phyloP scores from a whole-genome alignment of 2,329 filamentous ascomycete genomes.

The Penicillium sclerotigenum region DNA sequence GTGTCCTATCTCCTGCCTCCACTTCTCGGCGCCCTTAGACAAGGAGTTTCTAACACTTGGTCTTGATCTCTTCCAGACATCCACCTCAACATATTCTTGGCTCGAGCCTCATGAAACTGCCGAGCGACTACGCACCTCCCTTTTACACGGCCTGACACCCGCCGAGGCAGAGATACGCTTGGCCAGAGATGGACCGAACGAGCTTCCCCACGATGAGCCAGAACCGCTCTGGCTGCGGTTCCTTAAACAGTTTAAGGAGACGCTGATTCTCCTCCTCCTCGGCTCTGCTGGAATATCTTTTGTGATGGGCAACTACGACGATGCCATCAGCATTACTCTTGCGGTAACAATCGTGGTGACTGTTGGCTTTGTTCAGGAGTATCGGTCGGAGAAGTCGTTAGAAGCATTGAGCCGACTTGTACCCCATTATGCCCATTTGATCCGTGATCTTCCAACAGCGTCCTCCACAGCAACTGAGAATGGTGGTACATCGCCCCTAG shows the following conservation, averaged over 20 bases:
- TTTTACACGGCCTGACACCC: conserved; percentile 74
- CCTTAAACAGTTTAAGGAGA: conserved; percentile 93
- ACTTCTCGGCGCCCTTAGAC: not conserved
- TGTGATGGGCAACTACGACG: conserved; percentile 87
- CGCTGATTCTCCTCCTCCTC: conserved; percentile 86
- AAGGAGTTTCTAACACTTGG: conserved; percentile 13
- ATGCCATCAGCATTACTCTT: conserved; percentile 91
- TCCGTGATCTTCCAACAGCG: conserved; percentile 55
- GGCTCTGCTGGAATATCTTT: conserved; percentile 85
- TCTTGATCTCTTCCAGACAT: conserved; percentile 29
- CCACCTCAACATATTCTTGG: conserved; percentile 54
- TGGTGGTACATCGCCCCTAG: conserved; percentile 16
- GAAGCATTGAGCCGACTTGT: conserved; percentile 92
- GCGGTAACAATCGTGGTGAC: conserved; percentile 96
- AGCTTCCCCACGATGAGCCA: conserved; percentile 88
- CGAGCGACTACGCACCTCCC: conserved; percentile 73
- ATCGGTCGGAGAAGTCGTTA: conserved; percentile 93
- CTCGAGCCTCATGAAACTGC: conserved; percentile 78
- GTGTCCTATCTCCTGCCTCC: no score
- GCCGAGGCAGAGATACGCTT: conserved; percentile 77
- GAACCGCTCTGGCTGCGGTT: conserved; percentile 96
- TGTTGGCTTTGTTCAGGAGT: conserved; percentile 96
- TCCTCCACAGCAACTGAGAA: conserved; percentile 21
- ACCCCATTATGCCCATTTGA: conserved; percentile 92
- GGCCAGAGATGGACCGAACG: conserved; percentile 80